These are phyloP conservation scores for Antitrichia curtipendula DNA, from an alignment of 225 moss, liverwort and hornwort genomes.

Conservation along the genomic window DNA sequence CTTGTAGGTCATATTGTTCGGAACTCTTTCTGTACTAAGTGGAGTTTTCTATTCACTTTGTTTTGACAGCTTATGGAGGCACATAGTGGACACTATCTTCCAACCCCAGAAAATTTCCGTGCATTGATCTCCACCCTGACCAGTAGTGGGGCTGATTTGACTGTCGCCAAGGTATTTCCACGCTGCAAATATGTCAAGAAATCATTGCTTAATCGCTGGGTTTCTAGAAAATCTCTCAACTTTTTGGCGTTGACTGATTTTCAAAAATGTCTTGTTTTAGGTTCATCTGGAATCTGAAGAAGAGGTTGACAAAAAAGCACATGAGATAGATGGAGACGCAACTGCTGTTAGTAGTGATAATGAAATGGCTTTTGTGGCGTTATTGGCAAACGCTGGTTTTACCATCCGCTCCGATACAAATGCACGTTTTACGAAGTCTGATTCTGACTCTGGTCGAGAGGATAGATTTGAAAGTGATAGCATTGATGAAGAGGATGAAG, in stretches of 20 bases:
- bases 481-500: constrained; percentile 12
- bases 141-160: constrained; percentile 63
- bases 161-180: constrained; percentile 62
- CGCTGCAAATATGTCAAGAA: not conserved
- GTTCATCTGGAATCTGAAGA: constrained; percentile 42
- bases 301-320: constrained; percentile 14
- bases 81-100: constrained; percentile 95
- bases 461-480: not conserved
- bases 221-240: not conserved
- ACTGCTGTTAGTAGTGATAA: not conserved
- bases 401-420: constrained; percentile 16
- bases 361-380: constrained; percentile 30
- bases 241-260: not conserved
- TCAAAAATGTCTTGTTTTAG: not conserved
- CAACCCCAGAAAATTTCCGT: constrained; percentile 67
- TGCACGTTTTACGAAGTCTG: constrained; percentile 3
- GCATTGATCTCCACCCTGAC: constrained; percentile 51
- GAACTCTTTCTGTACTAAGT: not conserved
- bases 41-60: not conserved
- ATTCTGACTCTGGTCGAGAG: not conserved
- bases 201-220: not conserved
- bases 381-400: constrained; percentile 35
- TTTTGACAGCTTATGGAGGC: constrained; percentile 80
- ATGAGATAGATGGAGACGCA: not conserved
- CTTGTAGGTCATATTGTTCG: not conserved